These are phyloP conservation scores for Arthroderma uncinatum DNA, from an alignment of 2,329 filamentous ascomycete species.

Conservation along the genomic window DNA sequence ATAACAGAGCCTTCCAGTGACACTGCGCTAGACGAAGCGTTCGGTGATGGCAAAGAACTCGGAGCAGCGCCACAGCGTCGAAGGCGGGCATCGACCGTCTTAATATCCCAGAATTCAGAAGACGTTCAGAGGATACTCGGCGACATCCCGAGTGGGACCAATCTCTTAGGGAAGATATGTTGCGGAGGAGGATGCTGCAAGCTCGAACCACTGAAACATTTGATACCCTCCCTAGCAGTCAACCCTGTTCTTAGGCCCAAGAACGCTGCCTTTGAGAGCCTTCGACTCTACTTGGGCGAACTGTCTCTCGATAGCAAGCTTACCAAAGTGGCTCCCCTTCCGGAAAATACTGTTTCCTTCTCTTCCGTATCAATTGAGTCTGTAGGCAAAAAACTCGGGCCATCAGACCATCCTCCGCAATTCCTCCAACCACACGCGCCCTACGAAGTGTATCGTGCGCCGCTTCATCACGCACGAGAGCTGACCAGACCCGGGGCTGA, in stretches of 20 bases:
- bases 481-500: slow-evolving; percentile 79
- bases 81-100: slow-evolving; percentile 36
- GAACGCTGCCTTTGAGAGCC: slow-evolving; percentile 71
- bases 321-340: slow-evolving; percentile 59
- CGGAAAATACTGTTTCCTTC: slow-evolving; percentile 64
- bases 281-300: slow-evolving; percentile 63
- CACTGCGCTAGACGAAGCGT: slow-evolving; percentile 19
- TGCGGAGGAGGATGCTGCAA: slow-evolving; percentile 56
- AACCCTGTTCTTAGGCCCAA: slow-evolving; percentile 52
- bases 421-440: slow-evolving; percentile 94
- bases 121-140: slow-evolving; percentile 50
- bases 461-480: slow-evolving; percentile 71
- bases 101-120: slow-evolving; percentile 47
- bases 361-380: slow-evolving; percentile 26
- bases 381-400: slow-evolving; percentile 25
- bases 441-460: slow-evolving; percentile 83
- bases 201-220: slow-evolving; percentile 43
- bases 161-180: slow-evolving; percentile 52
- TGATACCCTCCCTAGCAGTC: slow-evolving; percentile 30
- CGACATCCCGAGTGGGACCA: slow-evolving; percentile 43
- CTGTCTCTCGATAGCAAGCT: slow-evolving; percentile 60
- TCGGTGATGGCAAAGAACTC: slow-evolving; percentile 10
- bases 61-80: slow-evolving; percentile 19
- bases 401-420: slow-evolving; percentile 57
- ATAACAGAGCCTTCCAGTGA: slow-evolving; percentile 29